A percentile compares a stretch with the other conserved stretches of the same genome.
Evolutionary conservation across 352 stramenopile species (phyloP).

Genomic region (Globisporangium yorkense): DNA sequence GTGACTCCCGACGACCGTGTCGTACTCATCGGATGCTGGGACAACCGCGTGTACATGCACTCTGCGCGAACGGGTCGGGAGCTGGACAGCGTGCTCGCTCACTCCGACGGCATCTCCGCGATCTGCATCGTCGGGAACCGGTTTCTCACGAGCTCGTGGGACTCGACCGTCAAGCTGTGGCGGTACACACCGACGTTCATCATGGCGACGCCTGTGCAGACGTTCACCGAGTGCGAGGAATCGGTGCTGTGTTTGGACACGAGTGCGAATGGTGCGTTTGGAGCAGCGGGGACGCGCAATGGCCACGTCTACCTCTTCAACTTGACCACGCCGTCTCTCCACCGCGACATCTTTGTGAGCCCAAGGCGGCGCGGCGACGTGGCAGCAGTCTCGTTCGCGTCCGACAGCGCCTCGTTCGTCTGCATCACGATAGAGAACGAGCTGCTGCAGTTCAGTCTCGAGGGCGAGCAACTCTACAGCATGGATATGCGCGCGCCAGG

Average conservation of each 20-base stretch:
- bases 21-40: constrained; percentile 63
- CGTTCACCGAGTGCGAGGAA: constrained; percentile 58
- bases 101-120: constrained; percentile 65
- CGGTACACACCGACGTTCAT: constrained; percentile 53
- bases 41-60: constrained; percentile 77
- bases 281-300: constrained; percentile 48
- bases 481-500: constrained; percentile 46
- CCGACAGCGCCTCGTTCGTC: constrained; percentile 45
- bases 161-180: constrained; percentile 75
- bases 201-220: constrained; percentile 38
- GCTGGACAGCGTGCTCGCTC: constrained; percentile 57
- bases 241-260: constrained; percentile 62
- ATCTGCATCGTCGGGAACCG: constrained; percentile 51
- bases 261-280: constrained; percentile 43
- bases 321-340: constrained; percentile 19
- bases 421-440: constrained; percentile 72
- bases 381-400: constrained; percentile 45
- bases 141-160: constrained; percentile 73
- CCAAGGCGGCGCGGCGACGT: constrained; percentile 31
- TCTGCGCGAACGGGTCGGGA: constrained; percentile 42
- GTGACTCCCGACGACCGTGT: constrained; percentile 57
- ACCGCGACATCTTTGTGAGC: constrained; percentile 30
- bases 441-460: constrained; percentile 47
- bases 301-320: constrained; percentile 52
- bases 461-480: constrained; percentile 37